Evolutionary conservation across 2,329 filamentous ascomycete genomes (phyloP).

Genomic region (Blastomyces gilchristii): DNA sequence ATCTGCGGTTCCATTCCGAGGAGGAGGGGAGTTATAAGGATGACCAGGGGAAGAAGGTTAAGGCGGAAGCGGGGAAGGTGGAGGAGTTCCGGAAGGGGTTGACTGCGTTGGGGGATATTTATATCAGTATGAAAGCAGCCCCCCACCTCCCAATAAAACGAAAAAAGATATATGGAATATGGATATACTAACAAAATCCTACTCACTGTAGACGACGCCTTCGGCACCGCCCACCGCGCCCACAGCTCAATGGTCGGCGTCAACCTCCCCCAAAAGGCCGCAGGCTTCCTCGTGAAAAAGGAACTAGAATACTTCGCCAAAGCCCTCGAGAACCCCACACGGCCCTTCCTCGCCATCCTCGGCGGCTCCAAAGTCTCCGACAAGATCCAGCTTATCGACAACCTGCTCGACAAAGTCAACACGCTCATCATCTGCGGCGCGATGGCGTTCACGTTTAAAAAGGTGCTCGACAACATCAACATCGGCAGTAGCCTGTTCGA

Average conservation of each 20-base stretch:
- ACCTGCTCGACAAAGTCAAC: slow-evolving; percentile 96
- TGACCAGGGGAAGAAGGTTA: slow-evolving; percentile 88
- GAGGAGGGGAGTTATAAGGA: slow-evolving; percentile 97
- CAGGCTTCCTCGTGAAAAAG: slow-evolving; percentile 99
- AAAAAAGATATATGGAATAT: not conserved
- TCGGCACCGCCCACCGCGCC: slow-evolving; percentile 94
- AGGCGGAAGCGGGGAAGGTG: slow-evolving; percentile 89
- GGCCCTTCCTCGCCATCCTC: slow-evolving; percentile 96
- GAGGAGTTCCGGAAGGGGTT: slow-evolving; percentile 89
- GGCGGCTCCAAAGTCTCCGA: slow-evolving; percentile 97
- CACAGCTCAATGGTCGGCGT: slow-evolving; percentile 99
- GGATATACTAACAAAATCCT: not conserved
- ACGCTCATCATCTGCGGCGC: slow-evolving; percentile 91
- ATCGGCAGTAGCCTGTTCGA: slow-evolving; percentile 92
- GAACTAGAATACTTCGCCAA: slow-evolving; percentile 99
- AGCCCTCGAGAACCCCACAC: slow-evolving; percentile 83
- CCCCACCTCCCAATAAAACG: too few relatives aligned
- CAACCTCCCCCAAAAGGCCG: slow-evolving; percentile 89
- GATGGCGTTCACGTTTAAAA: slow-evolving; percentile 99
- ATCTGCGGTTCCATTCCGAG: slow-evolving; percentile 95
- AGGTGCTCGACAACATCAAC: slow-evolving; percentile 81
- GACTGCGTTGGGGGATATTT: slow-evolving; percentile 89
- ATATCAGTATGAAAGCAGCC: slow-evolving; percentile 65
- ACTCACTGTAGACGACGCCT: slow-evolving; percentile 69
- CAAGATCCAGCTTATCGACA: slow-evolving; percentile 99